Base-by-base conservation (phyloP, 1,284 basidiomycete genomes). In the Ustilago hordei region DNA sequence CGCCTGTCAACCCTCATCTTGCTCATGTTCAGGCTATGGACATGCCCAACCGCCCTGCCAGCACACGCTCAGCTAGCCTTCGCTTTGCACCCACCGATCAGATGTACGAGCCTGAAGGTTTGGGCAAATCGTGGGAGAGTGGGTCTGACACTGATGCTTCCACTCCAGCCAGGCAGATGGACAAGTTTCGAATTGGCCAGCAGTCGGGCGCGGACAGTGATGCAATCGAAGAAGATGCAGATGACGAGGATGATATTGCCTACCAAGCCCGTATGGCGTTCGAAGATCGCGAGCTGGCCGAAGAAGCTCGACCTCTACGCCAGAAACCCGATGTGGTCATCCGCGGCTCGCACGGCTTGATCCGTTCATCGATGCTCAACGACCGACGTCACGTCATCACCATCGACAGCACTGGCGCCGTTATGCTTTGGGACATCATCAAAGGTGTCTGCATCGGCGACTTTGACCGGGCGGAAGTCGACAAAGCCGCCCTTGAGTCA, bases 371-470 rank as follows among this genome's bases (percentile, higher is more conserved):
- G 31, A 89, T 95, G 69, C 88, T 99, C 54, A 98, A 95, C 86
- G 95, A 98, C 84, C 90, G 95, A 43, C 90, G 95, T 68, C 95
- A 98, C 84, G 95, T 92, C 5, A 87, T 99, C 60, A 95, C 95
- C 0, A 91, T 98, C 45, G 93, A 98, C 85, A 95, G 94, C 0
- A 88, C 89, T 0, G 93, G 93, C 9, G 83, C 92, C 75, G 91
- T 99, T 4, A 92, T 92, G 0, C 90, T 95, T 3, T 99, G 97
- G 96, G 93, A 99, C 87, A 91, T 99, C 61, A 89, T 96, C 17
- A 89, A 91, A 0, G 91, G 93, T 1, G 75, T 88, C 1, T 98
- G 95, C 86, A 86, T 92, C 1, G 96, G 96, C 8, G 88, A 88
- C 13, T 90, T 91, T 43, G 93, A 94, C 63, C 90, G 88, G 11